These are phyloP conservation scores for Cymbopogon flexuosus DNA, from an alignment of 202 grass and related monocot species.

Conservation along the genomic window DNA sequence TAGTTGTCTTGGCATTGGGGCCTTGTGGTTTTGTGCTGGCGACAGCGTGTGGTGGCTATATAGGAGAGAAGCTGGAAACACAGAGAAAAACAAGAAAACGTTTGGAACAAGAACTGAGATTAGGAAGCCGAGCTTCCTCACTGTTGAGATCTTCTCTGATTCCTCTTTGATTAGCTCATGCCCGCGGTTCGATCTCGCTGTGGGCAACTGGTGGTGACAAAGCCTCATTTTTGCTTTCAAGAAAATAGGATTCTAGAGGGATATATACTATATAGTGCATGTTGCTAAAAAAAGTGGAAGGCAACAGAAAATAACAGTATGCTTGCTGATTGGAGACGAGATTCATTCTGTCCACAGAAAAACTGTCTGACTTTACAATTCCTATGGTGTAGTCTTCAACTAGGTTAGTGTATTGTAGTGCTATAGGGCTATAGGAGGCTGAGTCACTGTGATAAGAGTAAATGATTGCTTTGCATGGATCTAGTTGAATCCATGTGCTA, in stretches of 20 bases:
- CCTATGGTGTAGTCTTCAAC: not conserved
- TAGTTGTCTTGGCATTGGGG: too few relatives aligned
- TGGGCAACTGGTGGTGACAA: too few relatives aligned
- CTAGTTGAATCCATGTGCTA: not conserved
- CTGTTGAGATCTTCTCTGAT: too few relatives aligned
- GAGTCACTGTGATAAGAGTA: not conserved
- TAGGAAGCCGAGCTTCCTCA: too few relatives aligned
- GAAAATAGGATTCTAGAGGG: not conserved
- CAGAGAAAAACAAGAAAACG: too few relatives aligned
- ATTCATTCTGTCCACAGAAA: not conserved
- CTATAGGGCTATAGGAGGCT: not conserved
- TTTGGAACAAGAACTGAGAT: too few relatives aligned
- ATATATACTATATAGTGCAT: too few relatives aligned
- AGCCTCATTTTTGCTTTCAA: not conserved
- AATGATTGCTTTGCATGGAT: not conserved
- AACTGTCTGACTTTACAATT: not conserved
- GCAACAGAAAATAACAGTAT: not conserved
- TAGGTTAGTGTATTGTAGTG: not conserved
- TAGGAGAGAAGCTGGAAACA: too few relatives aligned
- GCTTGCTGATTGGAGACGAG: not conserved
- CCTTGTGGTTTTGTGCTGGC: too few relatives aligned
- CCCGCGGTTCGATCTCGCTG: too few relatives aligned
- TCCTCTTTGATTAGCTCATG: too few relatives aligned
- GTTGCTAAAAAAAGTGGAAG: not conserved
- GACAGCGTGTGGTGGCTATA: too few relatives aligned